phyloP scores from a whole-genome alignment of 2,329 filamentous ascomycete species.

The Clarireedia sp. region DNA sequence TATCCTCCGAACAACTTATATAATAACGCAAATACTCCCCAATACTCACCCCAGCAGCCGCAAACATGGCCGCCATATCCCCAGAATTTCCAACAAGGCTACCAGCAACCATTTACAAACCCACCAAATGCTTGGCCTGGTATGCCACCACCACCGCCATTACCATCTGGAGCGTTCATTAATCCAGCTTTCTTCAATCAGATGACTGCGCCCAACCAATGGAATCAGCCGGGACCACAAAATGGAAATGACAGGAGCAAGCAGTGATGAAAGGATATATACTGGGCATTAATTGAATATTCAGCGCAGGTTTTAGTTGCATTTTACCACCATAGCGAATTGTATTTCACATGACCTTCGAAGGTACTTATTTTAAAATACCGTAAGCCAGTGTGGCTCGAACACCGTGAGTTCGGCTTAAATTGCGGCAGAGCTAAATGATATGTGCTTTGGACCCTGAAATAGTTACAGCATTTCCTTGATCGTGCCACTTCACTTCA shows the following conservation, averaged over 20 bases:
- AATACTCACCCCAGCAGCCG: slow-evolving; percentile 16
- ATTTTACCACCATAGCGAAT: too few relatives aligned
- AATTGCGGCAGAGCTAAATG: too few relatives aligned
- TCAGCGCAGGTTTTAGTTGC: too few relatives aligned
- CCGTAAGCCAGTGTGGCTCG: too few relatives aligned
- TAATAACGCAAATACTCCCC: not conserved
- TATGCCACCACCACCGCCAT: slow-evolving; percentile 10
- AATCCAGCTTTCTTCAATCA: slow-evolving; percentile 26
- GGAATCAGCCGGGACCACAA: slow-evolving; percentile 18
- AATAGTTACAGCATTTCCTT: too few relatives aligned
- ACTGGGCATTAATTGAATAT: too few relatives aligned
- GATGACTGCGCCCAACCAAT: slow-evolving; percentile 13
- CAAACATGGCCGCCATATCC: slow-evolving; percentile 23
- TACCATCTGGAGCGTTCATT: slow-evolving; percentile 23
- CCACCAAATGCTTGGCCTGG: slow-evolving; percentile 16
- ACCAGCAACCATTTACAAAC: slow-evolving; percentile 12
- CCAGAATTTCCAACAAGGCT: slow-evolving; percentile 14
- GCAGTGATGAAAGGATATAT: not conserved
- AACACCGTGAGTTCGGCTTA: too few relatives aligned
- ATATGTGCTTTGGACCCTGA: too few relatives aligned
- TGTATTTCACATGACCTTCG: not conserved
- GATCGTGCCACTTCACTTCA: not conserved
- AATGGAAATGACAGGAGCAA: slow-evolving; percentile 8
- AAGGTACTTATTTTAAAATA: not conserved
- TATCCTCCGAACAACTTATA: slow-evolving; percentile 12